A percentile compares a stretch with the other conserved stretches of the same genome.
phyloP scores from a whole-genome alignment of 1,284 basidiomycete genomes.

The Naganishia sp. region DNA sequence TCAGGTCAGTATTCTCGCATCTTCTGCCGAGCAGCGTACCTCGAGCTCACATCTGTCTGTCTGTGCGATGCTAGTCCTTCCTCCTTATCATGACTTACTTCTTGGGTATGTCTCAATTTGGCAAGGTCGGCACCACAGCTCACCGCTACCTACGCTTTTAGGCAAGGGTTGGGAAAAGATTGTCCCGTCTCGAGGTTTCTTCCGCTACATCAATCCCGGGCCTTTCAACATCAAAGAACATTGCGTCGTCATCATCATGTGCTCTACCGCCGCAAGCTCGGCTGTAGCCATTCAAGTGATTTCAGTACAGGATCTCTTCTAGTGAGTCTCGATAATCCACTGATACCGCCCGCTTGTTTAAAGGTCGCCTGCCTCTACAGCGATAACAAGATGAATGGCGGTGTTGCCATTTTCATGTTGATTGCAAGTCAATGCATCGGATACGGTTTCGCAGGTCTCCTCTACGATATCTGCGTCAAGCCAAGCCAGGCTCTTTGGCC shows the following conservation, averaged over 20 bases:
- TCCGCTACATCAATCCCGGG: conserved; percentile 56
- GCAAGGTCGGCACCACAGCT: neutral
- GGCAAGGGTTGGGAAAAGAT: conserved; percentile 48
- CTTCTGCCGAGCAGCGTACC: conserved; percentile 39
- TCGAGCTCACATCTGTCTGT: conserved; percentile 43
- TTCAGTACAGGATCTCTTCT: conserved; percentile 46
- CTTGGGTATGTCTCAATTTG: conserved; percentile 33
- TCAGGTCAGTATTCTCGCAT: neutral
- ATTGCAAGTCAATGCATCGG: conserved; percentile 35
- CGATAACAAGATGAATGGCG: conserved; percentile 35
- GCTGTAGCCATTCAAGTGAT: conserved; percentile 47
- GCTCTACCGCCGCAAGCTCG: conserved; percentile 40
- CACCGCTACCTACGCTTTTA: conserved; percentile 24
- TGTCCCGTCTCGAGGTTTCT: conserved; percentile 50
- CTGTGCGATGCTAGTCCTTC: conserved; percentile 56
- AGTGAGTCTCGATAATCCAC: conserved; percentile 18
- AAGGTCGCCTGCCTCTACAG: neutral
- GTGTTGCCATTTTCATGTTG: conserved; percentile 37
- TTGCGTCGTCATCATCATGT: conserved; percentile 37
- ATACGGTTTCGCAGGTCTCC: conserved; percentile 35
- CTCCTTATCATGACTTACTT: conserved; percentile 53
- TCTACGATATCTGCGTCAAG: conserved; percentile 55
- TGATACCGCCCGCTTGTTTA: neutral
- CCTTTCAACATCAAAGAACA: conserved; percentile 58
- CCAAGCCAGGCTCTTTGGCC: conserved; percentile 74